These are phyloP conservation scores for Acanthamoeba lenticulata DNA, from an alignment of 208 protist species.

Conservation along the genomic window DNA sequence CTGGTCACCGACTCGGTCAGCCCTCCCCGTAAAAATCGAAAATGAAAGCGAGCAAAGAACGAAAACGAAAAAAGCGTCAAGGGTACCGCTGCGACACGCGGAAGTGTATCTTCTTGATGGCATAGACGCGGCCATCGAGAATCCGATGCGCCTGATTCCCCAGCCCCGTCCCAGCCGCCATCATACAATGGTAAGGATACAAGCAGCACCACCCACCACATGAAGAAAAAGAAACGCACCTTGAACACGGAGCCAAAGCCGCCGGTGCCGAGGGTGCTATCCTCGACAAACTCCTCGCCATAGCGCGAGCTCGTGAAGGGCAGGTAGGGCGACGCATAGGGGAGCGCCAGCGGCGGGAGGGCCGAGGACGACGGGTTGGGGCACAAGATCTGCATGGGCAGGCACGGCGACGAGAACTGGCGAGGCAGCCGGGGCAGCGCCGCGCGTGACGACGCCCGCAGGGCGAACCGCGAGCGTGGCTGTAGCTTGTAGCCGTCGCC, in stretches of 20 bases:
- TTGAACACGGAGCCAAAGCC: slow-evolving; percentile 5
- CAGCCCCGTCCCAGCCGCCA: not conserved
- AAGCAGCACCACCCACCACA: no score
- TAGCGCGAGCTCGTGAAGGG: not conserved
- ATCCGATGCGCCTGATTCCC: not conserved
- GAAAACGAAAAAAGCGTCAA: no score
- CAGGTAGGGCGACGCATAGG: not conserved
- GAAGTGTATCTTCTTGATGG: slow-evolving; percentile 56
- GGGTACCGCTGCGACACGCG: slow-evolving; percentile 1
- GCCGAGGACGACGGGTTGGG: not conserved
- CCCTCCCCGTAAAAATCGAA: no score
- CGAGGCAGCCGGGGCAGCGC: not conserved
- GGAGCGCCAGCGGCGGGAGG: not conserved
- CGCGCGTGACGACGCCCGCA: not conserved
- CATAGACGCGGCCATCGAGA: not conserved
- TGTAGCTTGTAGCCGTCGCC: no score
- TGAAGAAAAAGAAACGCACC: no score
- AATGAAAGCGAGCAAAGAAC: not conserved
- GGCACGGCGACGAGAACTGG: not conserved
- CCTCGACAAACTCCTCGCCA: not conserved
- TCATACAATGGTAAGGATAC: no score
- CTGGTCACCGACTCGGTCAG: no score
- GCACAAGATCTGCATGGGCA: not conserved
- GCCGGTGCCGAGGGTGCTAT: not conserved
- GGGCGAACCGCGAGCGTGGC: not conserved